Evolutionary conservation across 192 early-diverging fungal genomes (phyloP), one percentile per base, ranked within the genome.

Genomic region (Coemansia sp.): DNA sequence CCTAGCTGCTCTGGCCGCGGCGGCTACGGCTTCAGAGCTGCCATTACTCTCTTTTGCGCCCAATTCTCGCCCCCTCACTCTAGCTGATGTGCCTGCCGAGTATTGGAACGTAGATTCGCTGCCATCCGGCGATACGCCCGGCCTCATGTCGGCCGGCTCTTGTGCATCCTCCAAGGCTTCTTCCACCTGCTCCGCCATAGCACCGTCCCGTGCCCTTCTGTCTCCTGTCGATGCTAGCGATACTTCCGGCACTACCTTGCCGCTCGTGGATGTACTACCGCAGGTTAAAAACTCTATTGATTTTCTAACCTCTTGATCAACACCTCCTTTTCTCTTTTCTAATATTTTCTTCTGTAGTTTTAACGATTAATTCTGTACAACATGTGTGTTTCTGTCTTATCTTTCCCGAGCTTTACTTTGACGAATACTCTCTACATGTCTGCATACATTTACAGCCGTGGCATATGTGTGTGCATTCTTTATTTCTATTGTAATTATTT

Each of bases 281-380:
- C 75, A 46, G 2, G 51, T 37, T 46, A 82, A 76, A 51, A 82
- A 46, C 68, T 76, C 79, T 7, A 82, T 82, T 29, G 71, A 51
- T 31, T 82, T 82, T 67, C 61, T 82, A 17, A 81, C 64, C 12
- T 41, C 60, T 9, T 75, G 53, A 60, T 39, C 45, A 48, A 9
- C 44, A 1, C 8, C 25, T 11, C 27, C 27, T 19, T 10, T 37
- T 61, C 29, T 46, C 34, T 12, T 36, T 31, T 37, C 45, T n/a
- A 19, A 27, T n/a, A 9, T 23, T 5, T 21, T 60, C 41, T 58
- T 59, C 39, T 29, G 38, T 68, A 68, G 61, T 37, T 32, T 36
- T 55, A 29, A 38, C 37, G 7, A 53, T 21, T 51, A 32, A 31
- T 51, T 65, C 23, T 51, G 23, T 58, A 17, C 23, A 58, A 58